Evolutionary conservation across 2,329 filamentous ascomycete species (phyloP).

Genomic region (Neopestalotiopsis sp.): DNA sequence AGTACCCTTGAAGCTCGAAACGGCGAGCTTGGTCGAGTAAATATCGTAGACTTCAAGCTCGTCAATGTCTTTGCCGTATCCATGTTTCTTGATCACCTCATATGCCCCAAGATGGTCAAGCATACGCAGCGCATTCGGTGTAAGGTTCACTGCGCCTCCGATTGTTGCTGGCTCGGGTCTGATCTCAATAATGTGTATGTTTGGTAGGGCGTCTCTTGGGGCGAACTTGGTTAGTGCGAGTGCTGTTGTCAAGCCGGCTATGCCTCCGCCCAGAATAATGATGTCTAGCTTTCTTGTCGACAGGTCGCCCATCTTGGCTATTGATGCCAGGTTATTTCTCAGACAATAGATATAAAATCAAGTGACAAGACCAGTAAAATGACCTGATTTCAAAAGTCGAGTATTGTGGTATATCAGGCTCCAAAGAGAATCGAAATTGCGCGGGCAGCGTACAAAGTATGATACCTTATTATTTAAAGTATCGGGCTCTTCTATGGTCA

Average conservation of each 20-base stretch:
- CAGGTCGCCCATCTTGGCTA: background rate
- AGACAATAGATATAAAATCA: background rate
- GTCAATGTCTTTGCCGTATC: constrained; percentile 20
- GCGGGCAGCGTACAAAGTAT: background rate
- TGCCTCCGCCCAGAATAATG: constrained; percentile 21
- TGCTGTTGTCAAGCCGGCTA: constrained; percentile 20
- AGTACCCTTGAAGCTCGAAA: constrained; percentile 17
- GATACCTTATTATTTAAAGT: background rate
- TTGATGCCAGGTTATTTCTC: background rate
- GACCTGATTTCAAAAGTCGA: background rate
- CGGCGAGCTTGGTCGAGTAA: constrained; percentile 21
- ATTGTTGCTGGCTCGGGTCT: constrained; percentile 20
- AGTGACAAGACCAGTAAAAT: background rate
- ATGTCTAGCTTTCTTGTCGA: constrained; percentile 12
- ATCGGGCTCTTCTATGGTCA: constrained; percentile 2
- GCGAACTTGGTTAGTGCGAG: constrained; percentile 21
- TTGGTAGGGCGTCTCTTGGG: constrained; percentile 12
- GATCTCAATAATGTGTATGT: constrained; percentile 20
- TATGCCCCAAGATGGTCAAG: constrained; percentile 17
- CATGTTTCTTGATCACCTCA: constrained; percentile 11
- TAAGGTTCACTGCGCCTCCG: constrained; percentile 20
- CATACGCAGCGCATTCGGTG: constrained; percentile 20
- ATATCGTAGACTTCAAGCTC: constrained; percentile 20
- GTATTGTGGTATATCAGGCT: background rate
- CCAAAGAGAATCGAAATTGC: background rate